A percentile compares a stretch with the other conserved stretches of the same genome.
phyloP scores from a whole-genome alignment of 805 yeast genomes.

The Maudiozyma saulgeensis region DNA sequence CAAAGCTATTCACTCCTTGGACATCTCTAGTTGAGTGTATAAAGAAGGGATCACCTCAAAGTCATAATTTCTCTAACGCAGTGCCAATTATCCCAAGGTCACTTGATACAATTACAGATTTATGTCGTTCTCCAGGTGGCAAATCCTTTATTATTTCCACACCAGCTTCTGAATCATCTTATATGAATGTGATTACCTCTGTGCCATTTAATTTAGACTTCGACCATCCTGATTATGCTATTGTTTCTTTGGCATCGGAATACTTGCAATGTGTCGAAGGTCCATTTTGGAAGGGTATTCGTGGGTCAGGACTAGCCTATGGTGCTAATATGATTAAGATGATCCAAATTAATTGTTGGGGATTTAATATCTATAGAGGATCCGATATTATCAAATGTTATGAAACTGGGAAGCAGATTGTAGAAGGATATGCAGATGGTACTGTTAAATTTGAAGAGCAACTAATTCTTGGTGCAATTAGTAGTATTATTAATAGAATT shows the following conservation, averaged over 20 bases:
- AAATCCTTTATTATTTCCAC: conserved; percentile 58
- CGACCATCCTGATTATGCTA: conserved; percentile 51
- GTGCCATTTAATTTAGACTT: conserved; percentile 41
- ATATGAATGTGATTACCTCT: conserved; percentile 47
- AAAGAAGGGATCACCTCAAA: neutral
- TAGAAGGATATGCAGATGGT: conserved; percentile 52
- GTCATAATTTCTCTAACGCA: conserved; percentile 5
- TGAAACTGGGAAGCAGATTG: conserved; percentile 54
- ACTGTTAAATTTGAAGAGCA: conserved; percentile 43
- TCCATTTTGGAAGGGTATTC: conserved; percentile 91
- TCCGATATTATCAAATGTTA: conserved; percentile 64
- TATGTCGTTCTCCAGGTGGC: conserved; percentile 42
- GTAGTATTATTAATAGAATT: conserved; percentile 61
- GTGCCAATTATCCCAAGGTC: conserved; percentile 42
- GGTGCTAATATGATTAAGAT: conserved; percentile 60
- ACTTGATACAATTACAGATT: conserved; percentile 40
- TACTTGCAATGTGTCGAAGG: conserved; percentile 85
- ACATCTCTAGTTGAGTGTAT: conserved; percentile 12
- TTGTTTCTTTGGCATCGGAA: conserved; percentile 62
- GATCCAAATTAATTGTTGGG: conserved; percentile 57
- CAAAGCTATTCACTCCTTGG: conserved; percentile 23
- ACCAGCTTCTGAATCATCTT: conserved; percentile 80
- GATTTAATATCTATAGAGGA: conserved; percentile 67
- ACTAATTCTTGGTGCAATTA: conserved; percentile 61
- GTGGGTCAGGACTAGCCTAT: conserved; percentile 92